phyloP scores from a whole-genome alignment of 148 eudicot genomes.

The Fagopyrum esculentum region DNA sequence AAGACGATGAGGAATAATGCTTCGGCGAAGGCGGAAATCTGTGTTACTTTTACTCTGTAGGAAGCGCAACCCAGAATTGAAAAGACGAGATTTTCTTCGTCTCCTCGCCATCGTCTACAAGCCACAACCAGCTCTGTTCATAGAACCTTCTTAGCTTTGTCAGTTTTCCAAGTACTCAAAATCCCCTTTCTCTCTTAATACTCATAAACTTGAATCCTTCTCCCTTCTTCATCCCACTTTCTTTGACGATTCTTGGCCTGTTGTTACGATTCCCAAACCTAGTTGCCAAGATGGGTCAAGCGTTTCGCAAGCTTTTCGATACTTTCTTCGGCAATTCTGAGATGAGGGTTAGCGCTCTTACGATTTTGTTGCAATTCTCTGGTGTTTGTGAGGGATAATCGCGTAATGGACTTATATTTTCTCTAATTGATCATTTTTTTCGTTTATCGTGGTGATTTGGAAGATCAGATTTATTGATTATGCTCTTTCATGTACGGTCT shows the following conservation, averaged over 20 bases:
- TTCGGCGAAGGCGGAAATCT: neutral
- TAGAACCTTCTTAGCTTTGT: constrained; percentile 1
- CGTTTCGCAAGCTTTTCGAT: constrained; percentile 93
- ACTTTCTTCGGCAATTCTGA: constrained; percentile 95
- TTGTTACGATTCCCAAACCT: neutral
- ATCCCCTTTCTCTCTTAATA: neutral
- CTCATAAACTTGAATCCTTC: neutral
- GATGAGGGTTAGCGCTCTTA: constrained; percentile 56
- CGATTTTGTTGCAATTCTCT: neutral
- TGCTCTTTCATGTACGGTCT: neutral
- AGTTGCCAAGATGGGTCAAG: constrained; percentile 66
- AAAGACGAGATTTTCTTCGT: neutral
- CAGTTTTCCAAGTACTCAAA: neutral
- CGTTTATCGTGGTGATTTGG: neutral
- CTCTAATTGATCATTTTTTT: neutral
- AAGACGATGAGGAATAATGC: neutral
- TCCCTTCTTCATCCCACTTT: neutral
- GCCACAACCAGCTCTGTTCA: constrained; percentile 5
- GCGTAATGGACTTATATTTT: neutral
- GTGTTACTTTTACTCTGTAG: neutral
- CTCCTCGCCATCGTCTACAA: neutral
- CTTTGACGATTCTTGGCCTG: constrained; percentile 7
- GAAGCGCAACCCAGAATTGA: neutral
- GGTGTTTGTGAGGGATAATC: neutral
- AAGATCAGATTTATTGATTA: neutral